Base-by-base conservation (phyloP, 495 filamentous ascomycete species). In the Aspergillus steynii region DNA sequence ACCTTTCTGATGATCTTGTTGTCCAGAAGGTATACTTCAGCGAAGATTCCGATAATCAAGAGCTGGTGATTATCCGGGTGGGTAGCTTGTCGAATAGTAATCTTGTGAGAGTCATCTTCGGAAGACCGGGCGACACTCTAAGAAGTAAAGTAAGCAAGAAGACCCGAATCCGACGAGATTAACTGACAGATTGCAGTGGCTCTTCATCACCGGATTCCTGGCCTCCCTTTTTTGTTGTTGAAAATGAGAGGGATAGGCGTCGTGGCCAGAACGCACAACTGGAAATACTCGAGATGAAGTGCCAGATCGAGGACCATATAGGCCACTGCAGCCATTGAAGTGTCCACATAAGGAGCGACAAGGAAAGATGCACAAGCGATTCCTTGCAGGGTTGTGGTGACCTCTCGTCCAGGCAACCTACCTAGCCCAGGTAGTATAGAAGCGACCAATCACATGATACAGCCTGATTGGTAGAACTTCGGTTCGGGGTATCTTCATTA, bases 21-120 rank as follows among this genome's bases (percentile, higher is more conserved):
- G 15, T 63, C 60, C n/a, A 63, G 14, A 31, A 66, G 55, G 25
- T 60, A 62, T 5, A 65, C 56, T 45, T 57, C 45, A 20, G 63
- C 63, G 50, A 62, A 62, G 14, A 62, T 62, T 4, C 63, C 56
- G 37, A 65, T 62, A 0, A 50, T 60, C 31, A 62, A 45, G 42
- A 63, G 55, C 45, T 55, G 29, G 2, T 55, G 37, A 29, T 55
- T 55, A 31, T 55, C 42, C 37, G 55, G 31, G 29, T 45, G 52
- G 25, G 7, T 28, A 32, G 29, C 29, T 29, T 20, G 25, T 54
- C 52, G 29, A 54, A 32, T 54, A 25, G 25, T 54, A 20, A 54
- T 54, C 10, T 54, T 54, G 28, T 54, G 52, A 14, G 52, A 54
- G 1, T 51, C 42, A 8, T 46, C 42, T 46, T 15, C 42, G 42